These are phyloP conservation scores for Maudiozyma serrabonitensis DNA, from an alignment of 805 yeast genomes.

Conservation along the genomic window DNA sequence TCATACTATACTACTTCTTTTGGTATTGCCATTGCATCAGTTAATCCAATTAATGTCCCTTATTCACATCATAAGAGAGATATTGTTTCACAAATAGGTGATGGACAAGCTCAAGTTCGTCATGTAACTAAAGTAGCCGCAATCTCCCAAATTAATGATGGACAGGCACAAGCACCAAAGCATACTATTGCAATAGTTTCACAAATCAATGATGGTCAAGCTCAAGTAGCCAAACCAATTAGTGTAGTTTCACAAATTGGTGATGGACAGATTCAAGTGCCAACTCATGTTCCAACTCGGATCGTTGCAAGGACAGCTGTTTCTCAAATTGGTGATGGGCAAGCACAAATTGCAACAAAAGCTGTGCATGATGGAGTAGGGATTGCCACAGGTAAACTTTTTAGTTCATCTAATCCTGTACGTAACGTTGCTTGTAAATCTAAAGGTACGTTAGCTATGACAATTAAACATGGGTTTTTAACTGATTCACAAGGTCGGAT, in stretches of 20 bases:
- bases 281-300: slow-evolving; percentile 27
- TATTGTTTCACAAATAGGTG: neutral
- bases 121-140: slow-evolving; percentile 31
- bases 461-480: slow-evolving; percentile 41
- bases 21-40: slow-evolving; percentile 50
- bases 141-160: slow-evolving; percentile 1
- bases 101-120: neutral
- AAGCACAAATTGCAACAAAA: slow-evolving; percentile 24
- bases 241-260: slow-evolving; percentile 28
- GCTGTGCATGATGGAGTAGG: slow-evolving; percentile 20
- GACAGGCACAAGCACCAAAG: slow-evolving; percentile 15
- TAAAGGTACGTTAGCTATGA: slow-evolving; percentile 43
- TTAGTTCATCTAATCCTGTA: slow-evolving; percentile 33
- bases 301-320: slow-evolving; percentile 33
- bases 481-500: slow-evolving; percentile 55
- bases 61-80: neutral
- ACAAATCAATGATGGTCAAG: slow-evolving; percentile 32
- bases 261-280: slow-evolving; percentile 28
- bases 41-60: slow-evolving; percentile 14
- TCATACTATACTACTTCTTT: slow-evolving; percentile 48
- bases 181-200: slow-evolving; percentile 14
- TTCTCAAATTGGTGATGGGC: slow-evolving; percentile 31
- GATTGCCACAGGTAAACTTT: slow-evolving; percentile 37
- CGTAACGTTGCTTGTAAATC: slow-evolving; percentile 36
- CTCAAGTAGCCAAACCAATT: slow-evolving; percentile 19